Evolutionary conservation across 805 yeast species (phyloP), one percentile per base, ranked within the genome.

Genomic region (Jamesozyma spencerorum): DNA sequence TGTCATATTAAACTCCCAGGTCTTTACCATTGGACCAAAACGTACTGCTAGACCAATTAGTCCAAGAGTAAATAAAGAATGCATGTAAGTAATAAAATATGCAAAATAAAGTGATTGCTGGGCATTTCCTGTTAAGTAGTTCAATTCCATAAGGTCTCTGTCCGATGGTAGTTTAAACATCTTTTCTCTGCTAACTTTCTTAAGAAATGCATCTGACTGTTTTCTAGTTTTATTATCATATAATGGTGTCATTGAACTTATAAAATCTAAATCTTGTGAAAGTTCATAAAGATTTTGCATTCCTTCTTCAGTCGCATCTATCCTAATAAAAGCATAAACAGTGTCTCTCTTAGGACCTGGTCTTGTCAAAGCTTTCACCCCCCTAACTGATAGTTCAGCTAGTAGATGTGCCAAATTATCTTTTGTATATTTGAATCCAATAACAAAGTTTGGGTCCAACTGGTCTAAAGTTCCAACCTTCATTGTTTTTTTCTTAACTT

Each of bases 51-150:
- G 64, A 8, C 84, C 76, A 2, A 72, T 53, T 0, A 75, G 31
- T 10, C 95, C 94, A n/a, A 81, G 46, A 17, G 71, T 55, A 4
- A 70, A 43, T 39, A 87, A 69, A 71, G 81, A 74, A 12, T 61
- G 53, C 44, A 75, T 70, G 60, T 85, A 85, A 47, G 66, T 70
- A 47, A 75, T 75, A 38, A 77, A 63, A 56, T 77, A 86, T 24
- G 77, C 81, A 60, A 85, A 84, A 61, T 85, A 86, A 39, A 86
- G 62, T 1, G 87, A 88, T 41, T 68, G 64, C 44, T 66, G 60
- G 2, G 60, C 52, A 36, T 57, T 50, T 3, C 50, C 50, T 8
- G 57, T 51, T 24, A 52, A 41, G 10, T 45, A 40, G 3, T 48
- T 47, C 20, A 60, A 26, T 12, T 42, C 63, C 62, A 40, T 74